These are phyloP conservation scores for Phytophthora uliginosa DNA, from an alignment of 352 stramenopile genomes.

Conservation along the genomic window DNA sequence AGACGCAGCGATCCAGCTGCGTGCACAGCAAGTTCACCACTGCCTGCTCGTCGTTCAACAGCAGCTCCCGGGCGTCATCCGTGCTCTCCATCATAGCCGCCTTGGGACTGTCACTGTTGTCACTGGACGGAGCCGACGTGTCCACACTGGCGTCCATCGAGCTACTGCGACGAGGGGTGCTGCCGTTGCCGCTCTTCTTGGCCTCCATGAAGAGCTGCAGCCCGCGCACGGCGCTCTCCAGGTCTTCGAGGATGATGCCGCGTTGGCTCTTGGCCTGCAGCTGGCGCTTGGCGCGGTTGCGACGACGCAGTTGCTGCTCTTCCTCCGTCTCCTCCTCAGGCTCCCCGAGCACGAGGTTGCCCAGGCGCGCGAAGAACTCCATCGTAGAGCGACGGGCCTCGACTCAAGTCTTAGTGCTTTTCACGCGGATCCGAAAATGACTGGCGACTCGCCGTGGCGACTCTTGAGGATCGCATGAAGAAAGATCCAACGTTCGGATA, in stretches of 20 bases:
- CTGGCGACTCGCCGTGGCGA: background rate
- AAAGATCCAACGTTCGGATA: background rate
- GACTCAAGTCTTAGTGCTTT: conserved; percentile 14
- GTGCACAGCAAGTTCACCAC: conserved; percentile 82
- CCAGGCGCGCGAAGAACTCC: conserved; percentile 71
- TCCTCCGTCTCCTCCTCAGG: conserved; percentile 67
- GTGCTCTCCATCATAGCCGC: conserved; percentile 79
- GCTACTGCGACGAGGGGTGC: conserved; percentile 17
- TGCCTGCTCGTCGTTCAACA: conserved; percentile 77
- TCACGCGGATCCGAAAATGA: conserved; percentile 18
- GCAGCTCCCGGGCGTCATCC: conserved; percentile 71
- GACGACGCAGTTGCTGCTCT: conserved; percentile 54
- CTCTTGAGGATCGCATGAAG: conserved; percentile 13
- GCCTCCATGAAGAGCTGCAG: conserved; percentile 63
- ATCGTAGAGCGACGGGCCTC: conserved; percentile 28
- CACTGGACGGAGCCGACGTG: conserved; percentile 16
- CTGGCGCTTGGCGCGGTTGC: conserved; percentile 64
- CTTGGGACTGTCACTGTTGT: conserved; percentile 29
- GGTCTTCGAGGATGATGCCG: conserved; percentile 82
- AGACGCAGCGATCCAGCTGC: conserved; percentile 76
- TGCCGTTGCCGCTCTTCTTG: conserved; percentile 35
- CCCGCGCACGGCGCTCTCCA: conserved; percentile 72
- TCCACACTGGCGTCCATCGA: conserved; percentile 28
- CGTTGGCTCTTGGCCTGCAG: conserved; percentile 83
- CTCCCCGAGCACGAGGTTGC: conserved; percentile 55